Base-by-base conservation (phyloP, 495 filamentous ascomycete species). In the Articulospora tetracladia region DNA sequence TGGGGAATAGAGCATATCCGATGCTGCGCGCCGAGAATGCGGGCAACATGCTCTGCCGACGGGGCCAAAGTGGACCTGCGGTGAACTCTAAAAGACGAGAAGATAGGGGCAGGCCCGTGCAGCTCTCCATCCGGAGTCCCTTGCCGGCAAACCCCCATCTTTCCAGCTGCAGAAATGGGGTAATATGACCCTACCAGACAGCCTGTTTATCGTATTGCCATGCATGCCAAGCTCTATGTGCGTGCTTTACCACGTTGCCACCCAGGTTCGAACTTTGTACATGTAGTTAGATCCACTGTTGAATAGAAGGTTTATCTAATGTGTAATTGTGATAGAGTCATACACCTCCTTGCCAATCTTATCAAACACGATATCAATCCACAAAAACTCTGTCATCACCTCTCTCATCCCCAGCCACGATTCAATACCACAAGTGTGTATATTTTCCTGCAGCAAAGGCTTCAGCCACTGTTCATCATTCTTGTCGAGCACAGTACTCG, bases 291-390 rank as follows among this genome's bases (percentile, higher is more conserved):
- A n/a, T n/a, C n/a, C n/a, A n/a, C n/a, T n/a, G n/a, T n/a, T n/a
- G n/a, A n/a, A n/a, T n/a, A n/a, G n/a, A n/a, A n/a, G n/a, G n/a
- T n/a, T n/a, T n/a, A n/a, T n/a, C n/a, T n/a, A n/a, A n/a, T n/a
- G n/a, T n/a, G n/a, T n/a, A n/a, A n/a, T n/a, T n/a, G n/a, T n/a
- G n/a, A n/a, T n/a, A n/a, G 53, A 55, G 20, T 59, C 56, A 56
- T 55, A 63, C 3, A 55, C 32, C 2, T 27, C 34, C 59, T 67
- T 62, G 19, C 73, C 72, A n/a, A 59, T 61, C 50, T 59, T 53
- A 27, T 77, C 72, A 53, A 74, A 68, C 19, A 74, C 44, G 2
- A 73, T 15, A 19, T 61, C 60, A 52, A 74, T 69, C 73, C 75
- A 77, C 59, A 73, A 44, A 39, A 74, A 66, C 39, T 59, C 63